Base-by-base conservation (phyloP, 1,139 yeast genomes). In the Kazachstania sp. region DNA sequence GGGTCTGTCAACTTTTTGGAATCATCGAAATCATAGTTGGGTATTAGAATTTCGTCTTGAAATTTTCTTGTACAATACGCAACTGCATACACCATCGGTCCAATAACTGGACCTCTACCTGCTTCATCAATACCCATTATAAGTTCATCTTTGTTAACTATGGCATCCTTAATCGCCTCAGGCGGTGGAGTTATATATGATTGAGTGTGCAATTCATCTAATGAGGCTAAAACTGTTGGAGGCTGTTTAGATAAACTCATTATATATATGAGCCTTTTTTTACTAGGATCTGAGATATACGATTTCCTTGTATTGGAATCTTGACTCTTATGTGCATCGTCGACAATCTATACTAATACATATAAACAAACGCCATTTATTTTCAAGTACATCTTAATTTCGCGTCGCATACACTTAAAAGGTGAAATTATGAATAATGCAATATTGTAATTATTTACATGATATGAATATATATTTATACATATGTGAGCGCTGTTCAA, bases 51-150 rank as follows among this genome's bases (percentile, higher is more conserved):
- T 0, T 61, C 53, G 47, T 78, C 81, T 39, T 65, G 64, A 59
- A 78, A 86, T 1, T 68, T 61, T 44, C 73, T 72, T 16, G 81
- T 68, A 55, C 95, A 82, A 61, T 87, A 92, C 2, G 95, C 81
- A 2, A 87, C 71, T 1, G 95, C 95, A 59, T 92, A 92, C 1
- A 94, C 98, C 98, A 92, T 94, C 0, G 97, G 95, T 0, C 98
- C 95, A 45, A 92, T 61, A 0, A 94, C 97, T 0, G 99, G 98
- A 0, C 99, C 99, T 54, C 99, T 74, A 0, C 99, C 98, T 0
- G 99, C 98, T 64, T 92, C 99, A 64, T 92, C 98, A 1, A 92
- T 95, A 3, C 98, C 98, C 13, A 92, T 66, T 1, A 87, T 78
- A 3, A 58, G 50, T 1, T 61, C 55, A 68, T 70, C 40, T 7